These are phyloP conservation scores for Botrytis byssoidea DNA, from an alignment of 2,329 filamentous ascomycete genomes.

Conservation along the genomic window DNA sequence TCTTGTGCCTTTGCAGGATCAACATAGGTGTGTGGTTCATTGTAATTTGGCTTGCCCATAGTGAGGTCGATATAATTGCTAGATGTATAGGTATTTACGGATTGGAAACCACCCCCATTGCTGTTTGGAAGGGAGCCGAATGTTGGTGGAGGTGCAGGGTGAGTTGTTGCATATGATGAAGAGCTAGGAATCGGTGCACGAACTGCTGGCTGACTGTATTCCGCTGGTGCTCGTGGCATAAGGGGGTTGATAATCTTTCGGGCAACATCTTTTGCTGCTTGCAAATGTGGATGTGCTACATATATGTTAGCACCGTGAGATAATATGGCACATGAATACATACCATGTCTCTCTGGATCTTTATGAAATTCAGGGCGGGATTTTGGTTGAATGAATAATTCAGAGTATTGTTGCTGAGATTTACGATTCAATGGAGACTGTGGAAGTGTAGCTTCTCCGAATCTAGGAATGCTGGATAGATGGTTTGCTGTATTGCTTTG, in stretches of 20 bases:
- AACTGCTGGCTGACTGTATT: slow-evolving; percentile 29
- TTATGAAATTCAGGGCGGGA: slow-evolving; percentile 37
- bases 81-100: slow-evolving; percentile 31
- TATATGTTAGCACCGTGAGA: not conserved
- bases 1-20: slow-evolving; percentile 70
- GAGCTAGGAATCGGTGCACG: slow-evolving; percentile 29
- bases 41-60: slow-evolving; percentile 26
- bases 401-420: slow-evolving; percentile 30
- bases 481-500: slow-evolving; percentile 22
- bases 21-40: slow-evolving; percentile 38
- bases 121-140: slow-evolving; percentile 37
- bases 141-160: slow-evolving; percentile 30
- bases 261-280: slow-evolving; percentile 34
- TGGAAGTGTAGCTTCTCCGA: slow-evolving; percentile 37
- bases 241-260: slow-evolving; percentile 33
- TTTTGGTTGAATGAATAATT: slow-evolving; percentile 38
- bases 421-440: slow-evolving; percentile 37
- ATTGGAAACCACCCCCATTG: slow-evolving; percentile 35
- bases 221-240: slow-evolving; percentile 32
- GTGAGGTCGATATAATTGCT: slow-evolving; percentile 39
- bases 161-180: slow-evolving; percentile 35
- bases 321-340: slow-evolving; percentile 3
- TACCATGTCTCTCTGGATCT: slow-evolving; percentile 31
- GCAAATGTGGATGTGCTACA: slow-evolving; percentile 35
- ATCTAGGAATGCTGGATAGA: slow-evolving; percentile 32